These are phyloP conservation scores for Tephrocybe rancida DNA, from an alignment of 768 basidiomycete genomes.

Conservation along the genomic window DNA sequence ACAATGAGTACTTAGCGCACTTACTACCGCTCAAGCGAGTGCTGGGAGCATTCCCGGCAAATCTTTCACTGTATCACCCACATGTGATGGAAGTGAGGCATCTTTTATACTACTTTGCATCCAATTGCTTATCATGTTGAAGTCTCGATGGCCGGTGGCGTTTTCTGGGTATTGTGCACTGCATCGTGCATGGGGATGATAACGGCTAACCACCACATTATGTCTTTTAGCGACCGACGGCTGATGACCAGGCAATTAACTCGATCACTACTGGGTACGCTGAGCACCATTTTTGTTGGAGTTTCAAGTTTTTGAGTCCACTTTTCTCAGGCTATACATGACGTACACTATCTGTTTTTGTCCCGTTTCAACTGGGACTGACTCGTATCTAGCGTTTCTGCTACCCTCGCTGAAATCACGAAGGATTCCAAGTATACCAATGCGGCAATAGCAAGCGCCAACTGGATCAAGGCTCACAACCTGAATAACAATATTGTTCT, in stretches of 20 bases:
- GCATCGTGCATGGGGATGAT: not conserved
- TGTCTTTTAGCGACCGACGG: constrained; percentile 39
- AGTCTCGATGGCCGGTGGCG: constrained; percentile 56
- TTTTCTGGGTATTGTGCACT: constrained; percentile 51
- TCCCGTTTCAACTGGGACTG: no score
- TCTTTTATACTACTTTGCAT: not conserved
- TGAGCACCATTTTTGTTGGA: not conserved
- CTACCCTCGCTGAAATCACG: constrained; percentile 49
- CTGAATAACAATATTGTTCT: constrained; percentile 46
- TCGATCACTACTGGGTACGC: constrained; percentile 52
- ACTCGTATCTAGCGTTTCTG: constrained; percentile 40
- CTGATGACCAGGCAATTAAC: constrained; percentile 44
- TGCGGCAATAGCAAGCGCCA: constrained; percentile 47
- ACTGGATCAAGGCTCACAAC: constrained; percentile 51
- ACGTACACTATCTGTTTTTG: no score
- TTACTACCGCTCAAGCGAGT: constrained; percentile 41
- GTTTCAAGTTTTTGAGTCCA: not conserved
- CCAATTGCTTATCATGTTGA: constrained; percentile 1
- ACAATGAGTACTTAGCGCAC: constrained; percentile 32
- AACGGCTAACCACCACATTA: not conserved
- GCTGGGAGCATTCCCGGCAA: constrained; percentile 42
- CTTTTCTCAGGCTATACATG: constrained; percentile 13
- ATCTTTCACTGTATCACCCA: constrained; percentile 38
- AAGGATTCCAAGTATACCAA: constrained; percentile 43
- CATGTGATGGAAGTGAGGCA: constrained; percentile 45